These are phyloP conservation scores for Solanum clarkiae DNA, from an alignment of 257 asterid species.

Conservation along the genomic window DNA sequence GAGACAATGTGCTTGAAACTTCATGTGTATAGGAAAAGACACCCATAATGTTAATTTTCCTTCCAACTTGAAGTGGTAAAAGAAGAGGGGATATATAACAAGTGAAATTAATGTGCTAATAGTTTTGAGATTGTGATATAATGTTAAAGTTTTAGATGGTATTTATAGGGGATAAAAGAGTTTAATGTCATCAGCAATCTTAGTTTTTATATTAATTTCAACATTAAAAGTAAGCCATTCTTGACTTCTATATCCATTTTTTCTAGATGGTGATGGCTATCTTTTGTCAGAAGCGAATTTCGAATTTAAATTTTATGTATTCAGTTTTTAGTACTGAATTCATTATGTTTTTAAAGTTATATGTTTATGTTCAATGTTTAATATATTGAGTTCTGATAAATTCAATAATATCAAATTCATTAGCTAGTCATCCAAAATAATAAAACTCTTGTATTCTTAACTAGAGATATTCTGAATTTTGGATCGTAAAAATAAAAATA, in stretches of 20 bases:
- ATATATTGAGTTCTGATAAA: too few relatives aligned
- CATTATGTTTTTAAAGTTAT: too few relatives aligned
- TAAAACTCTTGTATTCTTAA: not conserved
- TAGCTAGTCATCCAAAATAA: not conserved
- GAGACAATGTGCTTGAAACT: not conserved
- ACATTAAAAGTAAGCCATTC: not conserved
- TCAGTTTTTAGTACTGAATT: too few relatives aligned
- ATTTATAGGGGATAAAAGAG: not conserved
- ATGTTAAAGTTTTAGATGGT: not conserved
- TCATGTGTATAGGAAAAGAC: not conserved
- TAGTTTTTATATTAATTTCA: not conserved
- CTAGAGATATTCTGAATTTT: not conserved
- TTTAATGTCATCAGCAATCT: not conserved
- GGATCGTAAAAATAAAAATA: not conserved
- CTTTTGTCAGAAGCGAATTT: accelerated
- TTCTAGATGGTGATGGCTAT: not conserved
- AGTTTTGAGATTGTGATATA: not conserved
- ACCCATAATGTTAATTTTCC: not conserved
- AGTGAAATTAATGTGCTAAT: not conserved
- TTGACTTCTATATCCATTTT: not conserved
- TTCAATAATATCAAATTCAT: too few relatives aligned
- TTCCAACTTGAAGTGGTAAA: not conserved
- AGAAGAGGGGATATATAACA: not conserved
- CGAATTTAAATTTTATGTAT: not conserved
- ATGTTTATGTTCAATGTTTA: too few relatives aligned